Evolutionary conservation across 768 basidiomycete species (phyloP), one percentile per base, ranked within the genome.

Genomic region (Mycena maculata): DNA sequence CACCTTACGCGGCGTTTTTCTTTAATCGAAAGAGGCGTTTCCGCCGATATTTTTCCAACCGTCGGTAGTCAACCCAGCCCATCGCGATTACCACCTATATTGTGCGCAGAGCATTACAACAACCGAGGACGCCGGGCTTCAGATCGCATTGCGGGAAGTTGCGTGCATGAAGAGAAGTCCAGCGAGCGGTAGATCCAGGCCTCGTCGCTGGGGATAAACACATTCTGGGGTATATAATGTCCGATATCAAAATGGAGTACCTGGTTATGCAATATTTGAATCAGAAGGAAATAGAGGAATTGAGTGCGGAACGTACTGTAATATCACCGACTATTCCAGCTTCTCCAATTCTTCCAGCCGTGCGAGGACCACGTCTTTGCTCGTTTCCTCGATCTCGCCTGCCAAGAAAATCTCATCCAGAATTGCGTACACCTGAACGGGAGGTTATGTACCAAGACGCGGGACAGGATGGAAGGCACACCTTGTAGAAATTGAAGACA

Each of bases 401-500:
- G 98, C 98, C 16, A 99, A 85, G 82, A 99, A 99, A 57, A 98
- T 94, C 76, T 99, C 98, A 76, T 99, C 98, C 62, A 99, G 84
- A 60, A 99, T 98, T 3, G 98, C 96, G 74, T 99, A 99, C 9
- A 99, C 97, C 94, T 97, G 45, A 42, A 36, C 58, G 33, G 33
- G 10, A 60, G 42, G 44, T 30, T 2, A 30, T 10, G 12, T 48
- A 38, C 30, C 38, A 11, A 53, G 16, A 27, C 39, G 49, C 30
- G 58, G 63, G 10, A 15, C 20, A 18, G n/a, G 45, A 31, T 59
- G 20, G 36, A 15, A 56, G 66, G n/a, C 78, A 22, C 44, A 92
- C 94, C 84, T 99, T 99, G 81, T 99, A 98, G 77, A 99, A 99
- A 79, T 98, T 98, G 84, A 99, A 99, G 3, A 99, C 98, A 0